A percentile compares a stretch with the other conserved stretches of the same genome.
Conservation (phyloP, 2,329 filamentous ascomycete species). For the Pleurostoma richardsiae region DNA sequence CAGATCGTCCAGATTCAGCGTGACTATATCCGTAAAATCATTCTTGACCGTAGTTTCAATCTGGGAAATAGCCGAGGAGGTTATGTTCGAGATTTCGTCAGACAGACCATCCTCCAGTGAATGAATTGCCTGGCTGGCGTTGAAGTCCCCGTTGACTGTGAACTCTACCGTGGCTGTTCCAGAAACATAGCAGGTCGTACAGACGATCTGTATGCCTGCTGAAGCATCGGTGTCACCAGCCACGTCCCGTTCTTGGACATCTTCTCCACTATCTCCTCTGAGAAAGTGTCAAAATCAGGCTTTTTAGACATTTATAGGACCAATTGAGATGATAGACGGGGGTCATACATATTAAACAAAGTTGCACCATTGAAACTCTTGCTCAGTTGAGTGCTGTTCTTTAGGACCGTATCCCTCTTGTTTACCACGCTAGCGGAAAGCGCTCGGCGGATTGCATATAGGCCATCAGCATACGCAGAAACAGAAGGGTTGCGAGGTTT, state of each 20-base stretch:
- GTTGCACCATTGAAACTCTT: conserved; percentile 32
- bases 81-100: conserved; percentile 26
- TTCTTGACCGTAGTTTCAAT: conserved; percentile 18
- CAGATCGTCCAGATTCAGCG: conserved; percentile 20
- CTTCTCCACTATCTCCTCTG: neutral
- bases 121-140: conserved; percentile 24
- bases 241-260: conserved; percentile 2
- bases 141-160: conserved; percentile 33
- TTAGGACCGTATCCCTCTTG: conserved; percentile 7
- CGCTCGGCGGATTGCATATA: no score
- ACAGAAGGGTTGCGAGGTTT: no score
- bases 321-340: neutral
- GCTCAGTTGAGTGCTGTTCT: conserved; percentile 26
- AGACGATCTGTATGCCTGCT: conserved; percentile 33
- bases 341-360: conserved; percentile 25
- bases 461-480: no score
- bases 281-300: neutral
- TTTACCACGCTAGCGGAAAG: no score
- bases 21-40: conserved; percentile 17
- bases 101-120: conserved; percentile 26
- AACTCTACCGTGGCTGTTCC: conserved; percentile 37
- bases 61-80: conserved; percentile 5
- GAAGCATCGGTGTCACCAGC: conserved; percentile 12
- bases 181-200: conserved; percentile 45
- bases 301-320: neutral